Percentiles rank a stretch among this genome's conserved stretches.
These are phyloP conservation scores for Amauroascus niger DNA, from an alignment of 2,329 filamentous ascomycete species.

Conservation along the genomic window DNA sequence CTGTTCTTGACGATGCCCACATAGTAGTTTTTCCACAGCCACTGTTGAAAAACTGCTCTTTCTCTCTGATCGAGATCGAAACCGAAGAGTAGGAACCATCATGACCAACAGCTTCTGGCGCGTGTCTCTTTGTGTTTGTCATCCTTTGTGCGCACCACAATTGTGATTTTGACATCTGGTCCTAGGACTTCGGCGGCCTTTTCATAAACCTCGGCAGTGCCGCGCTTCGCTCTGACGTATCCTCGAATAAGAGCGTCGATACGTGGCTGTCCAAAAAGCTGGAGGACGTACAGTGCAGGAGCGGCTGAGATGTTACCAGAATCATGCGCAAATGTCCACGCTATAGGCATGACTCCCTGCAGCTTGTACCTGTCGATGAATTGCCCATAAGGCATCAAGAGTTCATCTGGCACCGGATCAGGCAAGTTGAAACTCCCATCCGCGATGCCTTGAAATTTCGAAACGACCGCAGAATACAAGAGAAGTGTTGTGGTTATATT, in stretches of 20 bases:
- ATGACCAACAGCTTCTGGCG: conserved; percentile 36
- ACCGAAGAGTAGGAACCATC: conserved; percentile 31
- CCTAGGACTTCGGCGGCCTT: conserved; percentile 21
- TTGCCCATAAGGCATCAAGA: conserved; percentile 25
- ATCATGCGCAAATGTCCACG: conserved; percentile 19
- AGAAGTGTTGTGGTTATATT: not conserved
- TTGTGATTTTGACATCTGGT: conserved; percentile 14
- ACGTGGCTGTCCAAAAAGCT: conserved; percentile 21
- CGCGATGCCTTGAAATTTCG: not conserved
- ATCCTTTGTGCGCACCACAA: conserved; percentile 26
- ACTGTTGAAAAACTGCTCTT: conserved; percentile 28
- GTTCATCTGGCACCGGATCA: conserved; percentile 24
- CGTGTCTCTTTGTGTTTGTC: conserved; percentile 25
- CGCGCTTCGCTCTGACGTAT: conserved; percentile 1
- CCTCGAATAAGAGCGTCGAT: not conserved
- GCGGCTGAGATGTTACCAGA: conserved; percentile 19
- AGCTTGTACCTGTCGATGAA: conserved; percentile 23
- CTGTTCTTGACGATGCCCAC: conserved; percentile 10
- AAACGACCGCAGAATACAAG: conserved; percentile 4
- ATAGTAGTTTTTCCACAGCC: conserved; percentile 16
- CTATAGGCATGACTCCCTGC: conserved; percentile 16
- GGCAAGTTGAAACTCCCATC: conserved; percentile 19
- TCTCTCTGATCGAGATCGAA: conserved; percentile 32
- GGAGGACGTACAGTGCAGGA: conserved; percentile 21
- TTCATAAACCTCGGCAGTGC: conserved; percentile 18